These are phyloP conservation scores for Lonicera japonica DNA, from an alignment of 129 eudicot genomes.

Conservation along the genomic window DNA sequence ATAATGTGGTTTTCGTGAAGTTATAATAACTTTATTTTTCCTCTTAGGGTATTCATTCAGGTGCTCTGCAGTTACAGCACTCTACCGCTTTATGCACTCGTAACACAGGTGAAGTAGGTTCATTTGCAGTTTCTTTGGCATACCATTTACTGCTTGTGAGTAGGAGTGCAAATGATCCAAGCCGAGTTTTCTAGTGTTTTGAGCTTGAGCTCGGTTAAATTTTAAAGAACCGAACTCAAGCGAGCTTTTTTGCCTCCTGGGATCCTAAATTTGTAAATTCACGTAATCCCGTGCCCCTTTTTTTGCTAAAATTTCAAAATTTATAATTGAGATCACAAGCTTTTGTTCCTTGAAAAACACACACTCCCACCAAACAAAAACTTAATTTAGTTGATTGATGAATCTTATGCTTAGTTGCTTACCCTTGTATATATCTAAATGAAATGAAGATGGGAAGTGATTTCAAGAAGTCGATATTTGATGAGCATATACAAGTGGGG, in stretches of 20 bases:
- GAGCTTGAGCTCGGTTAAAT: too few relatives aligned
- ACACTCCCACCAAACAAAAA: background rate
- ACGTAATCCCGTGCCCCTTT: too few relatives aligned
- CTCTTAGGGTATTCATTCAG: slow-evolving; percentile 75
- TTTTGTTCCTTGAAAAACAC: too few relatives aligned
- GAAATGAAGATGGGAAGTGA: slow-evolving; percentile 75
- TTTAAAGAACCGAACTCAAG: too few relatives aligned
- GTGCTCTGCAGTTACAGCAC: slow-evolving; percentile 91
- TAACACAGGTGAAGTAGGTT: slow-evolving; percentile 64
- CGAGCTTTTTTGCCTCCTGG: too few relatives aligned
- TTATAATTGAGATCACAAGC: too few relatives aligned
- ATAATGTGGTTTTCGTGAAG: background rate
- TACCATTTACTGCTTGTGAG: too few relatives aligned
- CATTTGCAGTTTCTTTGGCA: background rate
- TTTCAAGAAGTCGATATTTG: slow-evolving; percentile 86
- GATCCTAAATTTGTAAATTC: too few relatives aligned
- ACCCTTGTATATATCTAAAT: background rate
- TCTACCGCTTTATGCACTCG: slow-evolving; percentile 91
- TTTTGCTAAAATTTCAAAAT: too few relatives aligned
- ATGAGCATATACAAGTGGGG: slow-evolving; percentile 69
- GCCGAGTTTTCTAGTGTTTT: background rate
- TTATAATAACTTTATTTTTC: background rate
- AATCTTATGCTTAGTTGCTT: background rate
- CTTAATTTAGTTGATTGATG: background rate
- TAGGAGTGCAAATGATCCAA: too few relatives aligned